Evolutionary conservation across 202 grass and related monocot species (phyloP), one percentile per base, ranked within the genome.

Genomic region (Panicum virgatum): DNA sequence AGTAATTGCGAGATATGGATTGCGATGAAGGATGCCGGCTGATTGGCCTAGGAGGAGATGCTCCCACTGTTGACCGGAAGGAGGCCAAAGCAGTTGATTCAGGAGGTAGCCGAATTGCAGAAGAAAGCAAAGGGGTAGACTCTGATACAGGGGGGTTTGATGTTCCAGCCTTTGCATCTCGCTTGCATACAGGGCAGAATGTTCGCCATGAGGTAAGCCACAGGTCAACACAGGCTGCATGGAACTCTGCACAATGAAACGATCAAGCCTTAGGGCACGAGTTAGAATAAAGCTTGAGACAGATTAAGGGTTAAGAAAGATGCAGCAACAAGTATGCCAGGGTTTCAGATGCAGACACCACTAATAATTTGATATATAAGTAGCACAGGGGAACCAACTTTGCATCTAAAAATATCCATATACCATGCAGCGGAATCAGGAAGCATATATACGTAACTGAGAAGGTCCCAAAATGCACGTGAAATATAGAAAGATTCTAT

Each of bases 121-220:
- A 86, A 44, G 88, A 91, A 86, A 92, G 93, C 40, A 94, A 67
- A 76, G 93, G 84, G 12, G 92, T 94, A n/a, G 88, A 86, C 72
- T 87, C 79, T 10, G 93, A 89, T 32, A 91, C 84, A 47, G 92
- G 88, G 29, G 77, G 79, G 38, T 76, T 88, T 86, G 85, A 66
- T 27, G 73, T 56, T 51, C 90, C 77, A 15, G 87, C 83, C 54
- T 56, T 93, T 65, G 90, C 92, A 25, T 98, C 96, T 64, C 64
- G 89, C 80, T 96, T 98, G 83, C 96, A 98, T 73, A 98, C 92
- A 74, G 96, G 96, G 64, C 96, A 98, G 90, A 98, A 98, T 63
- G 96, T 93, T 88, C 92, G 82, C 96, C 96, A 96, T 10, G 92
- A 88, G 27, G 92, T 98, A 59, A 98, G 90, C 96, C 96, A 98